Base-by-base conservation (phyloP, 768 basidiomycete genomes). In the Pilatotrama ljubarskyi region DNA sequence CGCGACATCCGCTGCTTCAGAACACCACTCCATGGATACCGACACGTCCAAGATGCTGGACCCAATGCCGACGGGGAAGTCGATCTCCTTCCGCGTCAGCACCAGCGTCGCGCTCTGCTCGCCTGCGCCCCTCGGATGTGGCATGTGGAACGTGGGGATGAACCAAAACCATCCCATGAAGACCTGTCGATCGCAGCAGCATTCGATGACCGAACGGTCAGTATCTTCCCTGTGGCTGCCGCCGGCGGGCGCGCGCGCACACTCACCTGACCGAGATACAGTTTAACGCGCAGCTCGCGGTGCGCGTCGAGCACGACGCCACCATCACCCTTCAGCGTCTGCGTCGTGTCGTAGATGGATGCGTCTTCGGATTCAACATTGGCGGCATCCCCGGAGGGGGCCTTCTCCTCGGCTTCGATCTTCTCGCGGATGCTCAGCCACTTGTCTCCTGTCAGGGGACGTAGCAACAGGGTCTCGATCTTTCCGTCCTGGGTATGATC, bases 141-240 rank as follows among this genome's bases (percentile, higher is more conserved):
- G 76, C 77, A 93, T 83, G 68, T 94, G 90, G 75, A 94, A 94
- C 0, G 85, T 78, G 0, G 93, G 93, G 59, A 95, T 84, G 68
- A 94, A 80, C 93, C 93, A 94, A 50, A 86, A 69, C 93, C 93
- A 95, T 32, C 89, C 87, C 71, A 95, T 84, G 66, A 88, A 84
- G 0, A 93, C 79, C 81, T 92, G 68, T 0, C 59, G 66, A 66
- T 15, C 42, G 49, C 36, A 55, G 29, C 37, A 49, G n/a, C 11
- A 14, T 25, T 25, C 37, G 26, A 29, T 49, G 55, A 13, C 10
- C 9, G 7, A 38, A 57, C 49, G 47, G 38, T 49, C 40, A 49
- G 55, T 41, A 57, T 38, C 38, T 51, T 17, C 10, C 29, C 22
- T 24, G 24, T 29, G 29, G 22, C 55, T 59, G 49, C 24, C 22